Percentiles rank a stretch among this genome's conserved stretches.
Conservation (phyloP, 176 grass and related monocot genomes). For the Carex scoparia region DNA sequence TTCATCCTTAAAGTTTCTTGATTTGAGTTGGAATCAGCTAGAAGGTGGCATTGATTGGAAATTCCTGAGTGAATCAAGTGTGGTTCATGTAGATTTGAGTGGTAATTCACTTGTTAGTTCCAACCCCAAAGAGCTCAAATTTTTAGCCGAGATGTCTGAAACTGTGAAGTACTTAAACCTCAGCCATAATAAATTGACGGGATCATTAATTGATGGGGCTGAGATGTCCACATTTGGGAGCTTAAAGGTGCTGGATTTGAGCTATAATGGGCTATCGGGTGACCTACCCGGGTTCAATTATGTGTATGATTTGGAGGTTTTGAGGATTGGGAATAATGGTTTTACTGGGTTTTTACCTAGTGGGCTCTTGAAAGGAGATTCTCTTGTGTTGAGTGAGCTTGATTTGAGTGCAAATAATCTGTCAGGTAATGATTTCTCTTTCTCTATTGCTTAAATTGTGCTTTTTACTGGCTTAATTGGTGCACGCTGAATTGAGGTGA, state of each 20-base stretch:
- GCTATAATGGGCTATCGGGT: slow-evolving; percentile 73
- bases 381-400: slow-evolving; percentile 78
- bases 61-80: slow-evolving; percentile 74
- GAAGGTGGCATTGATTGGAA: slow-evolving; percentile 89
- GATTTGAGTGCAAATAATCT: slow-evolving; percentile 93
- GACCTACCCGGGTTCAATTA: slow-evolving; percentile 99
- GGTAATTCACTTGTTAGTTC: slow-evolving; percentile 72
- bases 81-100: slow-evolving; percentile 85
- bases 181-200: slow-evolving; percentile 76
- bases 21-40: slow-evolving; percentile 87
- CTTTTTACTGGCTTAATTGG: not conserved
- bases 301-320: slow-evolving; percentile 95
- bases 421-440: slow-evolving; percentile 46
- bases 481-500: not conserved
- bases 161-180: slow-evolving; percentile 78
- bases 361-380: slow-evolving; percentile 91
- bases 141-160: slow-evolving; percentile 84
- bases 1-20: slow-evolving; percentile 56
- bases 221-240: slow-evolving; percentile 87
- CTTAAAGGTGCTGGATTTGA: slow-evolving; percentile 92
- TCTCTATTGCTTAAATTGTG: not conserved
- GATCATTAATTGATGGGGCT: slow-evolving; percentile 78
- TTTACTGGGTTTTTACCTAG: slow-evolving; percentile 88
- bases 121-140: slow-evolving; percentile 73
- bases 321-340: slow-evolving; percentile 69